These are phyloP conservation scores for Penicillium verhagenii DNA, from an alignment of 495 filamentous ascomycete genomes.

Conservation along the genomic window DNA sequence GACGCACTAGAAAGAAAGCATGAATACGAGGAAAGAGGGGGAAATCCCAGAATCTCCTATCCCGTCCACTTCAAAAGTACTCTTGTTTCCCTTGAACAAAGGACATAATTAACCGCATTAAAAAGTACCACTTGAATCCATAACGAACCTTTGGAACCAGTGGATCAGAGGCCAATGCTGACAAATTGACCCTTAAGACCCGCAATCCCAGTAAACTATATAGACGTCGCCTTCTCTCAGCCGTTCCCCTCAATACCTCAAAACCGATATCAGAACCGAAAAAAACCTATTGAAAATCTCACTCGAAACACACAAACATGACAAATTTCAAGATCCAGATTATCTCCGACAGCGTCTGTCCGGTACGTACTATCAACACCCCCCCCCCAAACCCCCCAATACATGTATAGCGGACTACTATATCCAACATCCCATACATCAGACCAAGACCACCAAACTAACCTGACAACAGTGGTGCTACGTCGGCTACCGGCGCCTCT, in stretches of 20 bases:
- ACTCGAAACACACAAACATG: slow-evolving; percentile 46
- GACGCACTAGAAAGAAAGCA: too few species aligned
- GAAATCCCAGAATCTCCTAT: neutral
- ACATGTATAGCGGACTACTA: too few species aligned
- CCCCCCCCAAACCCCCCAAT: slow-evolving; percentile 3
- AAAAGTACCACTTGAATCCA: neutral
- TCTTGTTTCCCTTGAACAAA: too few species aligned
- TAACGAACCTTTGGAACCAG: neutral
- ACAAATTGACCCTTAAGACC: neutral
- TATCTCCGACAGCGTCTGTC: slow-evolving; percentile 74
- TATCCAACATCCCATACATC: too few species aligned
- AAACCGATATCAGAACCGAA: too few species aligned
- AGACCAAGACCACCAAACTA: slow-evolving; percentile 5
- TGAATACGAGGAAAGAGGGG: neutral
- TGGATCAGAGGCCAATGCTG: neutral
- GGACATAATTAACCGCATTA: too few species aligned
- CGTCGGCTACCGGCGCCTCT: slow-evolving; percentile 74
- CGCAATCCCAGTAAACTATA: neutral
- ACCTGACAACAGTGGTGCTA: slow-evolving; percentile 61
- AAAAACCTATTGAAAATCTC: too few species aligned
- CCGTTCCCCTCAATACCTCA: neutral
- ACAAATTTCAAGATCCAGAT: slow-evolving; percentile 75
- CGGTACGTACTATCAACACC: slow-evolving; percentile 41
- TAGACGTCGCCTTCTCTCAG: neutral
- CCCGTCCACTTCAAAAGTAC: too few species aligned